Conservation (phyloP, 2,329 filamentous ascomycete species). For the Trichoderma harzianum region DNA sequence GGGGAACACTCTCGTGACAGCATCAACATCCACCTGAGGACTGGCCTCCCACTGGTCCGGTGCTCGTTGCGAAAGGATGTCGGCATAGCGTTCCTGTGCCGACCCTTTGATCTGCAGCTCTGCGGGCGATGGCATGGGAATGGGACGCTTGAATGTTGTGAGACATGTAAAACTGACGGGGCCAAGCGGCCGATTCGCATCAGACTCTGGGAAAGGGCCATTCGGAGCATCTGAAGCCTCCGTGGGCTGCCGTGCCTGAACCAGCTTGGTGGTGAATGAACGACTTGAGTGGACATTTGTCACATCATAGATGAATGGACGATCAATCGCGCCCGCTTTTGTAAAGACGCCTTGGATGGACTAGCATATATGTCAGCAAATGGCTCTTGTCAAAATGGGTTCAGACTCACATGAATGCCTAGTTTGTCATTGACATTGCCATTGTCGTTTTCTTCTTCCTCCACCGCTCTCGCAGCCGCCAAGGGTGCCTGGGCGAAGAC, state of each 20-base stretch:
- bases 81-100: slow-evolving; percentile 41
- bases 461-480: slow-evolving; percentile 34
- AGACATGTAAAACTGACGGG: slow-evolving; percentile 50
- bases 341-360: slow-evolving; percentile 57
- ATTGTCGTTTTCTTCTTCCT: slow-evolving; percentile 23
- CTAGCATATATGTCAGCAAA: slow-evolving; percentile 29
- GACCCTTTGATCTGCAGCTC: slow-evolving; percentile 38
- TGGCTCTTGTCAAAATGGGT: neutral
- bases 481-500: slow-evolving; percentile 38
- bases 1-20: slow-evolving; percentile 36
- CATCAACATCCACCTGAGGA: slow-evolving; percentile 46
- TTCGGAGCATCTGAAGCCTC: slow-evolving; percentile 35
- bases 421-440: slow-evolving; percentile 23
- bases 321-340: slow-evolving; percentile 42
- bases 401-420: slow-evolving; percentile 39
- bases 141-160: slow-evolving; percentile 49
- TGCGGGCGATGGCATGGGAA: slow-evolving; percentile 33
- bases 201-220: slow-evolving; percentile 39
- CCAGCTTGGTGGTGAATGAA: slow-evolving; percentile 47
- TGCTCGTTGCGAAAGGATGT: slow-evolving; percentile 36
- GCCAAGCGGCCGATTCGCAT: slow-evolving; percentile 38
- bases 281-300: slow-evolving; percentile 42
- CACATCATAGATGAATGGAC: slow-evolving; percentile 53
- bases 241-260: slow-evolving; percentile 47
- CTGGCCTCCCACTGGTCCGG: slow-evolving; percentile 43